A percentile compares a stretch with the other conserved stretches of the same genome.
These are phyloP conservation scores for Bidens hawaiensis DNA, from an alignment of 140 eudicot genomes.

Conservation along the genomic window DNA sequence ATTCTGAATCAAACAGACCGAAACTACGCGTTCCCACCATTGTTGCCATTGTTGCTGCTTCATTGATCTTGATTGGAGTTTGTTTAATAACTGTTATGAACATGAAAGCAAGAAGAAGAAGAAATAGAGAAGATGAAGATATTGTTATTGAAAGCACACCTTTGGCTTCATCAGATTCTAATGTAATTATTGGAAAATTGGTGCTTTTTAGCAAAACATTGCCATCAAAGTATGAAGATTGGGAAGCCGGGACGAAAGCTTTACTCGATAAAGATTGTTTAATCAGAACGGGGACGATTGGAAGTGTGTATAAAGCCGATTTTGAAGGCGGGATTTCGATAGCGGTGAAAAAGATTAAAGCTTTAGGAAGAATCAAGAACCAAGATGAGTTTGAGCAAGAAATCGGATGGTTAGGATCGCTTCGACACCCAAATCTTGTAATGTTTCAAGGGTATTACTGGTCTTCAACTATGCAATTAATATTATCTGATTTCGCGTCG, in stretches of 20 bases:
- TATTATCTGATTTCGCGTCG: slow-evolving; percentile 63
- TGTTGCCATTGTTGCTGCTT: slow-evolving; percentile 43
- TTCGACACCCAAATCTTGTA: slow-evolving; percentile 74
- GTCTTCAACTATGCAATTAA: slow-evolving; percentile 79
- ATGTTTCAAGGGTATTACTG: slow-evolving; percentile 85
- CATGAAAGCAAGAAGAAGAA: too few relatives aligned
- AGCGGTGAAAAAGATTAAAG: slow-evolving; percentile 86
- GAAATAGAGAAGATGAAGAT: too few relatives aligned
- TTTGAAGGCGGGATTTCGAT: slow-evolving; percentile 77
- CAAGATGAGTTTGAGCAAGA: slow-evolving; percentile 98
- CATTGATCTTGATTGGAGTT: too few relatives aligned
- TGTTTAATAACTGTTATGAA: too few relatives aligned
- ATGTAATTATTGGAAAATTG: slow-evolving; percentile 76
- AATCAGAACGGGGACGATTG: slow-evolving; percentile 77
- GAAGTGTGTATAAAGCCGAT: slow-evolving; percentile 71
- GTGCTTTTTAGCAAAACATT: slow-evolving; percentile 87
- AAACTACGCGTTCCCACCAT: slow-evolving; percentile 66
- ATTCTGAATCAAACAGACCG: slow-evolving; percentile 38
- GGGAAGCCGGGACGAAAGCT: slow-evolving; percentile 96
- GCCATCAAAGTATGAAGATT: slow-evolving; percentile 91
- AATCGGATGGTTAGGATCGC: slow-evolving; percentile 79
- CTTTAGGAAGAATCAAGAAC: slow-evolving; percentile 72
- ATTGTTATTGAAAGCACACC: slow-evolving; percentile 46
- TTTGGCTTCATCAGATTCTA: slow-evolving; percentile 69
- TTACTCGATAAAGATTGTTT: slow-evolving; percentile 78